These are phyloP conservation scores for Thuidium tamariscinum DNA, from an alignment of 225 moss, liverwort and hornwort species.

Conservation along the genomic window DNA sequence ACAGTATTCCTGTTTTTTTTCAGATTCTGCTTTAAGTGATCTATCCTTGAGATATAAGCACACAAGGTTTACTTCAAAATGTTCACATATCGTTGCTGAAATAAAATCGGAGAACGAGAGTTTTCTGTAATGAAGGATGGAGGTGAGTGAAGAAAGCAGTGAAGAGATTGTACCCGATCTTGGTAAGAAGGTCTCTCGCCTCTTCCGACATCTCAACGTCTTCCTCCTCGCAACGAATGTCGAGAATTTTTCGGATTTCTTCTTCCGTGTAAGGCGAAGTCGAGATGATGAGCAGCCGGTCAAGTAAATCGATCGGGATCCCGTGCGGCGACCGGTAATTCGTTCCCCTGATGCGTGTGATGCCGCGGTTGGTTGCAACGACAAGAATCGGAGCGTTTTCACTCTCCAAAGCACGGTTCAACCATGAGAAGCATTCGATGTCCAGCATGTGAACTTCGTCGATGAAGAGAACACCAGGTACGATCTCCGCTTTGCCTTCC, in stretches of 20 bases:
- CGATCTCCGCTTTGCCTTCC: constrained; percentile 64
- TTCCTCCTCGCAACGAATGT: constrained; percentile 81
- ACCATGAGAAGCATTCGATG: constrained; percentile 79
- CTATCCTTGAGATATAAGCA: too few species aligned
- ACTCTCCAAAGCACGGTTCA: constrained; percentile 73
- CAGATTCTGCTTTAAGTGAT: neutral
- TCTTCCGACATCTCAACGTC: constrained; percentile 82
- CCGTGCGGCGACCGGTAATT: constrained; percentile 76
- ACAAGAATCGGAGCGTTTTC: constrained; percentile 82
- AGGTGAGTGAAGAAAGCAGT: neutral
- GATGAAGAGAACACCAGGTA: constrained; percentile 73
- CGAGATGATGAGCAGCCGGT: constrained; percentile 67
- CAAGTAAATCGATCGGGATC: constrained; percentile 74
- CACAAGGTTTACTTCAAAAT: neutral
- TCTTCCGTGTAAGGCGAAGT: constrained; percentile 62
- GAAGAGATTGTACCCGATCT: constrained; percentile 40
- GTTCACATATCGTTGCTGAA: neutral
- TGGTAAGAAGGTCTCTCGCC: constrained; percentile 55
- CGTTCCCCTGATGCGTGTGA: constrained; percentile 70
- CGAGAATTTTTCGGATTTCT: constrained; percentile 62
- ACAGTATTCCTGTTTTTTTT: neutral
- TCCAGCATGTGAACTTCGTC: constrained; percentile 91
- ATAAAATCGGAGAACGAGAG: neutral
- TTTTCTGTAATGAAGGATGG: neutral
- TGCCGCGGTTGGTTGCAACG: constrained; percentile 78